phyloP scores from a whole-genome alignment of 345 rosid species.

The Turritis glabra region DNA sequence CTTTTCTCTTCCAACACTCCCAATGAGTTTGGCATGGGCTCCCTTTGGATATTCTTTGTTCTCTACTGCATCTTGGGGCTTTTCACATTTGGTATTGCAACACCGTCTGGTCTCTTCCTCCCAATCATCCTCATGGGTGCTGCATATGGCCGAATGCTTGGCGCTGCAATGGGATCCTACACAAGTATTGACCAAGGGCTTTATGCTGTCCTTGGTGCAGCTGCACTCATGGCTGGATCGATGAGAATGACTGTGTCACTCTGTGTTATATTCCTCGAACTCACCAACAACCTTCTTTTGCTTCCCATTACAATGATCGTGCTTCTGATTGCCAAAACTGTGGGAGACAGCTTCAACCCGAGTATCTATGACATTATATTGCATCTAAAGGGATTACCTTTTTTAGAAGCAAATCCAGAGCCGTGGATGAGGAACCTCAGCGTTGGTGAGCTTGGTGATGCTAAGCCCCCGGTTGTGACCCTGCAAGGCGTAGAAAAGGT shows the following conservation, averaged over 20 bases:
- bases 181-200: conserved; percentile 88
- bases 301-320: conserved; percentile 90
- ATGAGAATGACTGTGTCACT: conserved; percentile 99
- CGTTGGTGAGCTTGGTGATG: conserved; percentile 81
- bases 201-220: conserved; percentile 95
- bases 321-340: conserved; percentile 81
- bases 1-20: conserved; percentile 77
- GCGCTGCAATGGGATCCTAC: conserved; percentile 65
- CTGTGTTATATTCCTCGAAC: conserved; percentile 91
- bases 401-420: conserved; percentile 92
- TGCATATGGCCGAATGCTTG: conserved; percentile 85
- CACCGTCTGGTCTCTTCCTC: conserved; percentile 94
- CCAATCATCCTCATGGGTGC: conserved; percentile 92
- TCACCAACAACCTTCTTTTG: conserved; percentile 85
- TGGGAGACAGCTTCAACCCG: conserved; percentile 82
- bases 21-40: conserved; percentile 50
- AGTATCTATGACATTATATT: conserved; percentile 86
- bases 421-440: conserved; percentile 94
- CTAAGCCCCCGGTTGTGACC: conserved; percentile 67
- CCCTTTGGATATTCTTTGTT: conserved; percentile 70
- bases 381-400: conserved; percentile 83
- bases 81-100: conserved; percentile 88
- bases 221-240: conserved; percentile 94
- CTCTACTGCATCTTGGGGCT: conserved; percentile 77
- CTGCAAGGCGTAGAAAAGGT: conserved; percentile 81